Conservation (phyloP, 768 basidiomycete genomes). For the Rhizopogon vinicolor region DNA sequence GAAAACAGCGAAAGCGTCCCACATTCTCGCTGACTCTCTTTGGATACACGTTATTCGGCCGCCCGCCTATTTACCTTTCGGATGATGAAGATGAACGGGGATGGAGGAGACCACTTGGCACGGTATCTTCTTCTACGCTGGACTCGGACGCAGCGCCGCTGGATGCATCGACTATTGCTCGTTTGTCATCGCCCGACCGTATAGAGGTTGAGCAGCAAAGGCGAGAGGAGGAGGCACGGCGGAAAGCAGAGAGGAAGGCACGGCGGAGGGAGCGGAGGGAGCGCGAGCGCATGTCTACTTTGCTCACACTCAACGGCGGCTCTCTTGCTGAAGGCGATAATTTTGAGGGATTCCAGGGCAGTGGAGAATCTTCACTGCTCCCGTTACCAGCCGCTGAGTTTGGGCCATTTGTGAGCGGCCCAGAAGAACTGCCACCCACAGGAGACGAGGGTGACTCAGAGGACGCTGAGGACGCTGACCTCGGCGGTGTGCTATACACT, state of each 20-base stretch:
- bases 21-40: constrained; percentile 50
- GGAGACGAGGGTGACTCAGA: constrained; percentile 13
- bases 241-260: constrained; percentile 45
- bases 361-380: constrained; percentile 20
- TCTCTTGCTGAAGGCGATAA: constrained; percentile 25
- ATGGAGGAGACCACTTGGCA: constrained; percentile 17
- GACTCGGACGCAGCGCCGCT: constrained; percentile 71
- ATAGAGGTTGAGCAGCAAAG: constrained; percentile 25
- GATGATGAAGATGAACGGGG: constrained; percentile 34
- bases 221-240: constrained; percentile 34
- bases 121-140: constrained; percentile 39
- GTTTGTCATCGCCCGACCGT: constrained; percentile 40
- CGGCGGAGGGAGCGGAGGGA: constrained; percentile 43
- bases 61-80: constrained; percentile 53
- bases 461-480: constrained; percentile 50
- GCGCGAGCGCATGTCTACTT: constrained; percentile 28
- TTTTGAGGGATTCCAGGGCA: constrained; percentile 69
- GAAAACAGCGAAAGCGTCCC: constrained; percentile 29
- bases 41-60: constrained; percentile 67
- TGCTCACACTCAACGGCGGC: constrained; percentile 30
- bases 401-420: constrained; percentile 21
- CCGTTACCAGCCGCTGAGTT: constrained; percentile 13
- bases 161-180: constrained; percentile 51
- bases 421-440: constrained; percentile 1
- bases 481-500: constrained; percentile 54